phyloP scores from a whole-genome alignment of 306 rosid genomes.

The Benincasa hispida region DNA sequence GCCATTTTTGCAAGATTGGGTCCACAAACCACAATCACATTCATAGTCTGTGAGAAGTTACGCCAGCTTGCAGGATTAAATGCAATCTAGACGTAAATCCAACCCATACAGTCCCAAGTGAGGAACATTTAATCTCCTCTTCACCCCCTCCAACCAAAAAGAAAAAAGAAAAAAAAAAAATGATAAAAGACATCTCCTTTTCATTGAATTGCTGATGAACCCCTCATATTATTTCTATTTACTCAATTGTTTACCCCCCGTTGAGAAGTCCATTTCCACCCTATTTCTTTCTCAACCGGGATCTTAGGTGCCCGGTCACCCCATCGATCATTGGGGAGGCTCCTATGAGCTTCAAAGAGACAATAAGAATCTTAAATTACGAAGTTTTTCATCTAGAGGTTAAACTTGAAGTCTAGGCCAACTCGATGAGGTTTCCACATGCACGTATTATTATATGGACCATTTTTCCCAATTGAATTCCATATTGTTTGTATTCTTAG shows the following conservation, averaged over 20 bases:
- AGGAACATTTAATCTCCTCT: background rate
- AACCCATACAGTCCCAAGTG: slow-evolving; percentile 1
- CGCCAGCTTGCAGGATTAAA: slow-evolving; percentile 67
- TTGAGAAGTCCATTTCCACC: background rate
- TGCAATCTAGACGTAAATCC: slow-evolving; percentile 36
- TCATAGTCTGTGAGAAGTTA: slow-evolving; percentile 72
- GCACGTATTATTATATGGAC: background rate
- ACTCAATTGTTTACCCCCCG: background rate
- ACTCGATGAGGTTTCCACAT: background rate
- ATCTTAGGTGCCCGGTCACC: background rate
- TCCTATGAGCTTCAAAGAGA: background rate
- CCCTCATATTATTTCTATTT: background rate
- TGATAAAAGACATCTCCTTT: background rate
- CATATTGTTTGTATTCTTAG: background rate
- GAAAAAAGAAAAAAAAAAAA: background rate
- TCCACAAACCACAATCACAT: slow-evolving; percentile 89
- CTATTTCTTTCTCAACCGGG: background rate
- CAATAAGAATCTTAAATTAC: background rate
- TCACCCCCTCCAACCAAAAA: background rate
- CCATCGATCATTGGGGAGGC: background rate
- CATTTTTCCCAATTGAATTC: background rate
- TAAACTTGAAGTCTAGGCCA: background rate
- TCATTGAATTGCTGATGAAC: background rate
- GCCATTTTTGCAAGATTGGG: slow-evolving; percentile 80
- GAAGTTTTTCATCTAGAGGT: background rate